Evolutionary conservation across 2,329 filamentous ascomycete species (phyloP).

Genomic region (Neoarthrinium moseri): DNA sequence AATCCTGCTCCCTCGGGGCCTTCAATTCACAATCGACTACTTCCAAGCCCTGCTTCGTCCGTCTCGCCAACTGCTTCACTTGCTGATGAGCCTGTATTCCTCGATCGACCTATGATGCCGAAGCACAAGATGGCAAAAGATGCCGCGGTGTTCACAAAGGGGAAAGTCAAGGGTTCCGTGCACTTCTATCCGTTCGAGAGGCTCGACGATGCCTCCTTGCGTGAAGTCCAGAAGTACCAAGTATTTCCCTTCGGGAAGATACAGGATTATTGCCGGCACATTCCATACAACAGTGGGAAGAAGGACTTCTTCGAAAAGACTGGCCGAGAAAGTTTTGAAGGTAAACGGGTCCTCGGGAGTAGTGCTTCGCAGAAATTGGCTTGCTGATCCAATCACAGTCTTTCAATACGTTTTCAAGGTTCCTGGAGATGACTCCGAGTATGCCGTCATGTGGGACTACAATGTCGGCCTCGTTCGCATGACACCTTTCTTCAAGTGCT

Average conservation of each 20-base stretch:
- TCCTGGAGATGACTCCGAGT: conserved; percentile 64
- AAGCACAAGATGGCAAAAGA: conserved; percentile 66
- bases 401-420: conserved; percentile 81
- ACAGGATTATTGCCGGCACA: conserved; percentile 65
- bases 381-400: conserved; percentile 47
- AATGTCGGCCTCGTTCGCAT: conserved; percentile 91
- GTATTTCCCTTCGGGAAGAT: conserved; percentile 67
- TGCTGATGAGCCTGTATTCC: conserved; percentile 28
- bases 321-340: conserved; percentile 83
- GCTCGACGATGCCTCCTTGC: conserved; percentile 54
- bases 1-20: conserved; percentile 55
- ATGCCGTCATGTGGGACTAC: conserved; percentile 94
- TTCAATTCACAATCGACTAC: conserved; percentile 39
- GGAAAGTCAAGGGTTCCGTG: conserved; percentile 63
- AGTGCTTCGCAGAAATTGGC: no score
- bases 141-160: conserved; percentile 59
- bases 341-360: conserved; percentile 43
- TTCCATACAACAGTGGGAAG: conserved; percentile 94
- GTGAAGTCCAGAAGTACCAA: conserved; percentile 61
- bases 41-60: conserved; percentile 37
- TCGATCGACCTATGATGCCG: conserved; percentile 27
- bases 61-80: conserved; percentile 32
- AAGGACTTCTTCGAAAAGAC: conserved; percentile 86
- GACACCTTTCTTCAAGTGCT: conserved; percentile 92
- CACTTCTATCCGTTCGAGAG: conserved; percentile 75